Percentiles rank a stretch among this genome's conserved stretches.
phyloP scores from a whole-genome alignment of 352 stramenopile species.

The Phytophthora sp. region DNA sequence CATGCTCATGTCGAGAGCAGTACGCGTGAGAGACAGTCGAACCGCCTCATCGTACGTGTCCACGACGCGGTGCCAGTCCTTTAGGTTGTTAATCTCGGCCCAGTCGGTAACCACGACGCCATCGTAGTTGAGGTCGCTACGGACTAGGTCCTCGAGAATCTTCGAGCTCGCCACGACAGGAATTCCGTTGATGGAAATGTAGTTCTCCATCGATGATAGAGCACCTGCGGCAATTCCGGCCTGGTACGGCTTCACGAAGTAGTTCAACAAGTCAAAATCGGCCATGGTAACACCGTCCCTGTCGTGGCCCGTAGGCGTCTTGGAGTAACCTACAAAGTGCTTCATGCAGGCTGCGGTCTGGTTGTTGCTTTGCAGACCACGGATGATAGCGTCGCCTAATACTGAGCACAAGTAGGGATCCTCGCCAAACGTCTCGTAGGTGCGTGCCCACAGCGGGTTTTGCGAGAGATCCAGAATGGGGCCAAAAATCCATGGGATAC shows the following conservation, averaged over 20 bases:
- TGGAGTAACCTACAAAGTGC: slow-evolving; percentile 87
- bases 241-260: slow-evolving; percentile 82
- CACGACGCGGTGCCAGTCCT: slow-evolving; percentile 62
- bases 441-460: slow-evolving; percentile 87
- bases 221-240: slow-evolving; percentile 72
- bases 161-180: slow-evolving; percentile 85
- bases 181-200: slow-evolving; percentile 92
- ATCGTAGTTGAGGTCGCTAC: slow-evolving; percentile 79
- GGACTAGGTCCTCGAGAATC: slow-evolving; percentile 83
- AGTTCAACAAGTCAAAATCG: slow-evolving; percentile 82
- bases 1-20: slow-evolving; percentile 93
- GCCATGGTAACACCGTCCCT: slow-evolving; percentile 71
- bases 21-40: slow-evolving; percentile 67
- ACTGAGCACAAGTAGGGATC: slow-evolving; percentile 80
- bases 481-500: slow-evolving; percentile 91
- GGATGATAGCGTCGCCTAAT: slow-evolving; percentile 74
- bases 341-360: slow-evolving; percentile 87
- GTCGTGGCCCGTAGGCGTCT: slow-evolving; percentile 82
- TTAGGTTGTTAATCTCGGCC: slow-evolving; percentile 90
- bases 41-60: slow-evolving; percentile 59
- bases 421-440: slow-evolving; percentile 95
- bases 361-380: slow-evolving; percentile 79
- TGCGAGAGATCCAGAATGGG: slow-evolving; percentile 85
- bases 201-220: slow-evolving; percentile 93
- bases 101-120: slow-evolving; percentile 92